Evolutionary conservation across 768 basidiomycete genomes (phyloP).

Genomic region (Antrodiella citrinella): DNA sequence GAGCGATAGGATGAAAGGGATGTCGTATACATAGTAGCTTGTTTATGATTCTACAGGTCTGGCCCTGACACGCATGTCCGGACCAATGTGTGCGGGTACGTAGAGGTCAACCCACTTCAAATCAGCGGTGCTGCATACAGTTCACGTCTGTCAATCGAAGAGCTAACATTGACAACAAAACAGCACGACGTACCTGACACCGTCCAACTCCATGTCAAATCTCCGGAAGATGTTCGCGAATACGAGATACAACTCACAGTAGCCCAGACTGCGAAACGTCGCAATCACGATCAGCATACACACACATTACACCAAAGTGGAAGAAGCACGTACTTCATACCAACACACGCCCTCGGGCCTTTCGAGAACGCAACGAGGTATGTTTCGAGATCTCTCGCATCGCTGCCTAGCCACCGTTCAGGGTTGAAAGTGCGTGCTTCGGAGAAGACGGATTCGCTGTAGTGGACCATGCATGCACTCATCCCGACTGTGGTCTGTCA

Average conservation of each 20-base stretch:
- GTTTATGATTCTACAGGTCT: too few relatives aligned
- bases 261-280: slow-evolving; percentile 27
- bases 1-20: too few relatives aligned
- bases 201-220: slow-evolving; percentile 25
- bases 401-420: slow-evolving; percentile 33
- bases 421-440: slow-evolving; percentile 32
- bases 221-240: slow-evolving; percentile 34
- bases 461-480: slow-evolving; percentile 16
- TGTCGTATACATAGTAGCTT: too few relatives aligned
- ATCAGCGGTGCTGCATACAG: slow-evolving; percentile 1
- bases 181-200: neutral
- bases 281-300: neutral
- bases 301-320: too few relatives aligned
- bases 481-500: slow-evolving; percentile 35
- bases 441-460: slow-evolving; percentile 7
- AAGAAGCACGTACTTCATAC: slow-evolving; percentile 38
- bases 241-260: slow-evolving; percentile 35
- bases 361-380: slow-evolving; percentile 37
- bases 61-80: neutral
- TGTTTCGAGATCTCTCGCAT: slow-evolving; percentile 29
- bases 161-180: neutral
- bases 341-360: slow-evolving; percentile 37
- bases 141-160: neutral
- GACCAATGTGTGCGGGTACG: slow-evolving; percentile 6
- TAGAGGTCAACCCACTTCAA: slow-evolving; percentile 2